Conservation (phyloP, 2,329 filamentous ascomycete species). For the Alternaria sp. region DNA sequence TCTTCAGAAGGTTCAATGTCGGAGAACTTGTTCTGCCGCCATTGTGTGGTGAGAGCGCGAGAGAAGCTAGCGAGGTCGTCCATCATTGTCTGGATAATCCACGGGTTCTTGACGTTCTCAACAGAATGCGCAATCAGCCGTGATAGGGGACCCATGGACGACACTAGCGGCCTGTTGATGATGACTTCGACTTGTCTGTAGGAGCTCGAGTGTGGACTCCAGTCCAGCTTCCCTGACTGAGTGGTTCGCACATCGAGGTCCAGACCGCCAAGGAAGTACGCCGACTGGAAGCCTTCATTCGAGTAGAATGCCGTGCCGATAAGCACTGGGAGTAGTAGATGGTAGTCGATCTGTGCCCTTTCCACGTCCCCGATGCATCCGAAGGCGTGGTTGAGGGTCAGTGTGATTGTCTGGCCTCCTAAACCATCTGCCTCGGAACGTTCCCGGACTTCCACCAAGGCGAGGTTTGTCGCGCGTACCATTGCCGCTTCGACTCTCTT, state of each 20-base stretch:
- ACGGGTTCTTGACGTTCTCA: slow-evolving; percentile 63
- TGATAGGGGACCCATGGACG: slow-evolving; percentile 72
- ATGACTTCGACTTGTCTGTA: slow-evolving; percentile 67
- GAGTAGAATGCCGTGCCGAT: slow-evolving; percentile 73
- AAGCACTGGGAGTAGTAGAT: slow-evolving; percentile 73
- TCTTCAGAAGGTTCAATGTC: slow-evolving; percentile 75
- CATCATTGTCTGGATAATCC: slow-evolving; percentile 62
- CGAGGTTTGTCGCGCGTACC: slow-evolving; percentile 78
- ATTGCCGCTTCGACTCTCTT: slow-evolving; percentile 76
- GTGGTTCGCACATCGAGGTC: slow-evolving; percentile 70
- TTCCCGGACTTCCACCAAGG: slow-evolving; percentile 66
- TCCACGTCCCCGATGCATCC: slow-evolving; percentile 71
- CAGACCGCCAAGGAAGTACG: slow-evolving; percentile 75
- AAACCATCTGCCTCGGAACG: slow-evolving; percentile 62
- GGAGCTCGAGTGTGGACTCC: slow-evolving; percentile 68
- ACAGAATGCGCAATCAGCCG: slow-evolving; percentile 71
- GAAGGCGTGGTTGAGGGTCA: slow-evolving; percentile 81
- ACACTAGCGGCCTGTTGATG: slow-evolving; percentile 68
- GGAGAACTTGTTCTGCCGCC: slow-evolving; percentile 78
- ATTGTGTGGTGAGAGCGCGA: slow-evolving; percentile 71
- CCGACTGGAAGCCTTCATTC: slow-evolving; percentile 76
- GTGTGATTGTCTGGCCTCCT: slow-evolving; percentile 62
- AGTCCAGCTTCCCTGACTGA: slow-evolving; percentile 64
- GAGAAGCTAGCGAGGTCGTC: slow-evolving; percentile 74
- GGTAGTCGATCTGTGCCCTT: slow-evolving; percentile 68